Percentiles rank a stretch among this genome's conserved stretches.
Conservation (phyloP, 495 filamentous ascomycete genomes). For the Neurospora sp. region DNA sequence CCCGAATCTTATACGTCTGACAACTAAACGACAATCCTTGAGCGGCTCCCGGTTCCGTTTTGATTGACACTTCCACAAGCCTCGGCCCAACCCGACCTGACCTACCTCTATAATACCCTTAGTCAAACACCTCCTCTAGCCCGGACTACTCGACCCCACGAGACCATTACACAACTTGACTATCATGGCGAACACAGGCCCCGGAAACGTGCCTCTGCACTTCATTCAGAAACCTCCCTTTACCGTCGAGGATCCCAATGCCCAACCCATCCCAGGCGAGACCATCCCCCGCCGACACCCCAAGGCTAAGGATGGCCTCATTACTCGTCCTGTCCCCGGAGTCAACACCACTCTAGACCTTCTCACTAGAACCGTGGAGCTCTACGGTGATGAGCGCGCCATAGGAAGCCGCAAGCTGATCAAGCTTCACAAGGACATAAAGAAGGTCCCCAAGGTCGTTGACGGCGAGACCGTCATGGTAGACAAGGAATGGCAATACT, state of each 20-base stretch:
- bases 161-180: not conserved
- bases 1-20: not conserved
- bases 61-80: not conserved
- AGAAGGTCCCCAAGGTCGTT: constrained; percentile 58
- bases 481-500: constrained; percentile 60
- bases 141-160: not conserved
- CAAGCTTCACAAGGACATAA: constrained; percentile 49
- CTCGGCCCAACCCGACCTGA: not conserved
- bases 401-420: constrained; percentile 49
- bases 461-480: constrained; percentile 51
- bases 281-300: constrained; percentile 52
- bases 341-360: constrained; percentile 52
- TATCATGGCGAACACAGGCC: not conserved
- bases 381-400: constrained; percentile 46
- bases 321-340: constrained; percentile 37
- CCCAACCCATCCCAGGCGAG: constrained; percentile 45
- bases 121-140: not conserved
- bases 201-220: constrained; percentile 22
- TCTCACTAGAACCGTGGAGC: constrained; percentile 40
- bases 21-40: not conserved
- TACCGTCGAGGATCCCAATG: constrained; percentile 43
- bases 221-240: constrained; percentile 43
- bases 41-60: not conserved
- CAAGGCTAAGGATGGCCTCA: constrained; percentile 42
- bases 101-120: not conserved